A percentile compares a stretch with the other conserved stretches of the same genome.
phyloP scores from a whole-genome alignment of 2,329 filamentous ascomycete genomes.

The Cladophialophora chaetospira region DNA sequence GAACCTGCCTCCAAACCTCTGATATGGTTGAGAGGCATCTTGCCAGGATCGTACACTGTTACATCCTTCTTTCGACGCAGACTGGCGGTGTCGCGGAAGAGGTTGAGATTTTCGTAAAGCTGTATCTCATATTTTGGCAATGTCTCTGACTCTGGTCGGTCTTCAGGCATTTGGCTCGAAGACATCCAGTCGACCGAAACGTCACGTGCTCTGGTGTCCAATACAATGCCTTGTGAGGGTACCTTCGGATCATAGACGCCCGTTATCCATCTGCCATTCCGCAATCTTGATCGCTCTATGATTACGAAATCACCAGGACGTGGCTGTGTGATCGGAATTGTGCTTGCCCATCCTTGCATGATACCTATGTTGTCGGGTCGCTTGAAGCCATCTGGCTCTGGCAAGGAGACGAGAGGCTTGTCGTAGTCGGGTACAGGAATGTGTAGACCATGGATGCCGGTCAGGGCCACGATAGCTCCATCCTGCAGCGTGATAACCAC shows the following conservation, averaged over 20 bases:
- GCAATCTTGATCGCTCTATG: conserved; percentile 55
- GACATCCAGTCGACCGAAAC: conserved; percentile 58
- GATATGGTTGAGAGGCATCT: conserved; percentile 18
- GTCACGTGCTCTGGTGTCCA: conserved; percentile 50
- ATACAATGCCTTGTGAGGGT: conserved; percentile 53
- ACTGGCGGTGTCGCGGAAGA: conserved; percentile 27
- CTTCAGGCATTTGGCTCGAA: conserved; percentile 37
- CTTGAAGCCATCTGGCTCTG: conserved; percentile 21
- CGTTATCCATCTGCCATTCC: conserved; percentile 55
- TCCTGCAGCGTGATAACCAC: conserved; percentile 55
- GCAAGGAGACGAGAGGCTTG: conserved; percentile 33
- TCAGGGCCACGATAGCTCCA: conserved; percentile 56
- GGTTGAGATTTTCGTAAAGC: conserved; percentile 31
- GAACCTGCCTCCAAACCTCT: background rate
- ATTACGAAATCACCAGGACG: conserved; percentile 49
- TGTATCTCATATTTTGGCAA: conserved; percentile 24
- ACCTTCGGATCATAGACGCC: conserved; percentile 54
- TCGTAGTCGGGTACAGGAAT: conserved; percentile 38
- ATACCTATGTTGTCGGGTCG: conserved; percentile 20
- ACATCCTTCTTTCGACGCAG: conserved; percentile 26
- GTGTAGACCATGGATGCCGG: conserved; percentile 48
- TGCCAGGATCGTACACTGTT: conserved; percentile 32
- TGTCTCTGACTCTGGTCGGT: background rate
- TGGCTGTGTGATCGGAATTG: conserved; percentile 23
- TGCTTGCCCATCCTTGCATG: conserved; percentile 22